Conservation (phyloP, 1,284 basidiomycete genomes). For the Heterobasidion parviporum region DNA sequence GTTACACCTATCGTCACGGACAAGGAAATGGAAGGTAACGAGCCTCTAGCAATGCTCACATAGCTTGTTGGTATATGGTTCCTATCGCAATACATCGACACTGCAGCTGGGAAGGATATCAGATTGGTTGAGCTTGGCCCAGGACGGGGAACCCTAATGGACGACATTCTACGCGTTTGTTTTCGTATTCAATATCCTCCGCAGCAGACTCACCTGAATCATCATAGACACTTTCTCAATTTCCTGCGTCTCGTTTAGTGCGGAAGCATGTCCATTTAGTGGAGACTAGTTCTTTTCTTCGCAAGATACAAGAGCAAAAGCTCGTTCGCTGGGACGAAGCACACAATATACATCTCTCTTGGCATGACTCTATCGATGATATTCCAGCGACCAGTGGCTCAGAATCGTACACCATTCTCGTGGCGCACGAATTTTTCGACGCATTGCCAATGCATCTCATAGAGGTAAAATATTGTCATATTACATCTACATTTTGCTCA, state of each 20-base stretch:
- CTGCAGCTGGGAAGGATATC: slow-evolving; percentile 43
- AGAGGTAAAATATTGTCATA: slow-evolving; percentile 45
- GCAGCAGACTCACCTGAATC: slow-evolving; percentile 17
- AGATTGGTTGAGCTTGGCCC: slow-evolving; percentile 91
- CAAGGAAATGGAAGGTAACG: slow-evolving; percentile 24
- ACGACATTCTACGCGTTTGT: slow-evolving; percentile 82
- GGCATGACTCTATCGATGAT: slow-evolving; percentile 73
- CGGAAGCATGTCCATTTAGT: slow-evolving; percentile 67
- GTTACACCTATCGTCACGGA: slow-evolving; percentile 15
- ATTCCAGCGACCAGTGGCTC: slow-evolving; percentile 35
- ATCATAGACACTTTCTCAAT: slow-evolving; percentile 44
- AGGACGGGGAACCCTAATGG: slow-evolving; percentile 87
- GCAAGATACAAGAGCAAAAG: slow-evolving; percentile 53
- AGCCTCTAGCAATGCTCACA: slow-evolving; percentile 16
- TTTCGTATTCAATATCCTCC: slow-evolving; percentile 1
- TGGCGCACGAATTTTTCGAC: slow-evolving; percentile 98
- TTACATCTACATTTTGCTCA: slow-evolving; percentile 3
- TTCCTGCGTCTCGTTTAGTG: slow-evolving; percentile 30
- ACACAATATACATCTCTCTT: slow-evolving; percentile 40
- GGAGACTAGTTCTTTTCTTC: slow-evolving; percentile 71
- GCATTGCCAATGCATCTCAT: slow-evolving; percentile 90
- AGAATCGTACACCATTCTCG: slow-evolving; percentile 73
- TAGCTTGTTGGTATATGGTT: slow-evolving; percentile 87
- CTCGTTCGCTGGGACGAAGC: slow-evolving; percentile 28
- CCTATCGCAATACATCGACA: slow-evolving; percentile 68